Evolutionary conservation across 2,329 filamentous ascomycete species (phyloP), one percentile per base, ranked within the genome.

Genomic region (Colletotrichum sp.): DNA sequence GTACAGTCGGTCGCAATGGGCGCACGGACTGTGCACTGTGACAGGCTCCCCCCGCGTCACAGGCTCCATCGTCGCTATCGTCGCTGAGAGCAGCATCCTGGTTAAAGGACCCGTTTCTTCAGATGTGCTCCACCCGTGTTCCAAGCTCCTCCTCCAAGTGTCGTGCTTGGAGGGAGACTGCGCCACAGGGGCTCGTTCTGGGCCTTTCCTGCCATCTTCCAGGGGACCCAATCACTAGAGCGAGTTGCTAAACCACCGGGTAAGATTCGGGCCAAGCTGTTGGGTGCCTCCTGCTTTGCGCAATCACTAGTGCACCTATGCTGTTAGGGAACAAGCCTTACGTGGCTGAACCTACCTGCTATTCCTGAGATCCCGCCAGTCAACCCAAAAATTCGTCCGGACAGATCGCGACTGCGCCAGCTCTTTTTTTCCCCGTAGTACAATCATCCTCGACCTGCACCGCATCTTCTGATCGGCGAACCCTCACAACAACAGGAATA

Each of bases 341-440:
- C 77, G 77, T 78, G 77, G 77, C 77, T 77, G 76, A 73, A 70
- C 68, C 72, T 57, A 59, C 64, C 44, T 65, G 63, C 52, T 70
- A 68, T 65, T 49, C 68, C 49, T 65, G 49, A 63, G 59, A 72
- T 70, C 44, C 71, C 28, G 71, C 49, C 60, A 26, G 32, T 72
- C 57, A 69, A 68, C 52, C 68, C 68, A 76, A 72, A 77, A 72
- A 72, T 68, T 76, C 73, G 70, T 76, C 63, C 73, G 70, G 73
- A 72, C 75, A 76, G 71, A 75, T 76, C 66, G 71, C 75, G 72
- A 77, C 67, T 75, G 63, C 49, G 52, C 55, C 62, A 64, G 52
- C 13, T 39, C 21, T 26, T 64, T 24, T 21, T 44, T 6, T 1
- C 34, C 32, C n/a, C 16, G 28, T 28, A 65, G 36, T 68, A 69